A percentile compares a stretch with the other conserved stretches of the same genome.
These are phyloP conservation scores for Suillus cothurnatus DNA, from an alignment of 768 basidiomycete genomes.

Conservation along the genomic window DNA sequence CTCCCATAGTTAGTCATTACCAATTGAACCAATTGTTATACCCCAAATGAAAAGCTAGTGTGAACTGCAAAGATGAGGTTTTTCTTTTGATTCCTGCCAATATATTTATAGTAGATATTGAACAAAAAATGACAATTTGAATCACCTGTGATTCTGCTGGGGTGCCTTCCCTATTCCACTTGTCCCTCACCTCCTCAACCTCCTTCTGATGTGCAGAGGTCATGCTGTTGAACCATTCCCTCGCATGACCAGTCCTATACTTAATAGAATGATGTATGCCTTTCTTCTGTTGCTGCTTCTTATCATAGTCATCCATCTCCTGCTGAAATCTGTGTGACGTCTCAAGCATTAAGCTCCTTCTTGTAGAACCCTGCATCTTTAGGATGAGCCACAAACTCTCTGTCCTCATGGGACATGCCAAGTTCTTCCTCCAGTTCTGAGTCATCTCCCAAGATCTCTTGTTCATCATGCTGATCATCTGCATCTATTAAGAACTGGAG, in stretches of 20 bases:
- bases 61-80: too few species aligned
- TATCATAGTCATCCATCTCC: background rate
- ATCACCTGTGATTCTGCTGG: background rate
- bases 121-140: background rate
- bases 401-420: too few species aligned
- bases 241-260: conserved; percentile 1
- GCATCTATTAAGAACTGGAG: background rate
- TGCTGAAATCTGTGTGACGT: background rate
- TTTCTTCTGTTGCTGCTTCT: background rate
- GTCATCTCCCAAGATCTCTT: too few species aligned
- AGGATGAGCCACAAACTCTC: background rate
- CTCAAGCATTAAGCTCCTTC: background rate
- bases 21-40: too few species aligned
- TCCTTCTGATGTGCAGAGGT: background rate
- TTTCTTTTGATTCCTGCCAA: conserved; percentile 2
- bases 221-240: conserved; percentile 1
- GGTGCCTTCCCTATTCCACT: background rate
- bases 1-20: too few species aligned
- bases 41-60: too few species aligned
- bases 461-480: background rate
- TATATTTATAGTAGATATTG: background rate
- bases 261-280: background rate
- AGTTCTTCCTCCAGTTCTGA: too few species aligned
- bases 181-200: background rate
- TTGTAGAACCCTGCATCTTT: background rate